phyloP scores from a whole-genome alignment of 2,329 filamentous ascomycete species.

The Aaosphaeria arxii region DNA sequence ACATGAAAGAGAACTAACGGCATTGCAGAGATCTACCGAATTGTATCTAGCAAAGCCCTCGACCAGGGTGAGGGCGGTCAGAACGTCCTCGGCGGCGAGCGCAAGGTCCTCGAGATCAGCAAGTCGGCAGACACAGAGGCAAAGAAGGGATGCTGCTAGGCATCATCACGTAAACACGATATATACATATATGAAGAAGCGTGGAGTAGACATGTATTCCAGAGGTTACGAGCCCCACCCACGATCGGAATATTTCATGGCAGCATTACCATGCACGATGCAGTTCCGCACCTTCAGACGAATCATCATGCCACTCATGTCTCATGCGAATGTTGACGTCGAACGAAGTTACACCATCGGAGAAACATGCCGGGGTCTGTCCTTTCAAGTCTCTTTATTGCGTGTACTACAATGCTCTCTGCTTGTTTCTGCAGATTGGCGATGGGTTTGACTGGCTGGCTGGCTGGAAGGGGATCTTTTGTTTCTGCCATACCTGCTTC shows the following conservation, averaged over 20 bases:
- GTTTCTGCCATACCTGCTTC: conserved; percentile 22
- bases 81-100: conserved; percentile 70
- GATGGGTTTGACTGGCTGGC: conserved; percentile 9
- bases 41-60: conserved; percentile 95
- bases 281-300: too few relatives aligned
- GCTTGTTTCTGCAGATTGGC: conserved; percentile 14
- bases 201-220: too few relatives aligned
- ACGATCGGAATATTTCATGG: too few relatives aligned
- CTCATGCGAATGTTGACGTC: conserved; percentile 30
- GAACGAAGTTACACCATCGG: conserved; percentile 4
- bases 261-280: too few relatives aligned
- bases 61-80: conserved; percentile 82
- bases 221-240: too few relatives aligned
- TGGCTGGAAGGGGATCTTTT: conserved; percentile 18
- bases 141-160: conserved; percentile 80
- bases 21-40: conserved; percentile 89
- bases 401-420: conserved; percentile 25
- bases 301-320: conserved; percentile 11
- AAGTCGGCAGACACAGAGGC: conserved; percentile 76
- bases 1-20: conserved; percentile 1
- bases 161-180: conserved; percentile 1
- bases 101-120: conserved; percentile 79
- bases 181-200: too few relatives aligned
- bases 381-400: conserved; percentile 16
- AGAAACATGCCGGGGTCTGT: conserved; percentile 18